Base-by-base conservation (phyloP, 345 rosid species). In the Zanthoxylum bungeanum region DNA sequence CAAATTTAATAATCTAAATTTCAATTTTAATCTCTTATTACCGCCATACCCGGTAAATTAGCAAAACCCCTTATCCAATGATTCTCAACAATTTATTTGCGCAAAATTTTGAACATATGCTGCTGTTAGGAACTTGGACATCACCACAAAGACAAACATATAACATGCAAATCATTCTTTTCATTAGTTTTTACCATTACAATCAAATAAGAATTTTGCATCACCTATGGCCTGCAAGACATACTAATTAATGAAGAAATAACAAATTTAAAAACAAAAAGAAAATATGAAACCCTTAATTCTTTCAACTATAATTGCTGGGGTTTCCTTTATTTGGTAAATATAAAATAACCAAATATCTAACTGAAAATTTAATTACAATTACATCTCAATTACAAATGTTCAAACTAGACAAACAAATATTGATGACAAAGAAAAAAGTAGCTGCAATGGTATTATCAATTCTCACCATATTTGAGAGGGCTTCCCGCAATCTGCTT, bases 381-480 rank as follows among this genome's bases (percentile, higher is more conserved):
- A 14, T n/a, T n/a, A n/a, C 6, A 14, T 14, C 19, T 44, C 2
- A 44, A 14, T 44, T 44, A 44, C 16, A 44, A 44, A 44, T 14
- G 49, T 44, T 16, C 49, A 44, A 44, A 44, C 49, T 44, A 19
- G 3, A 44, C 2, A 44, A 14, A 44, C 49, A 42, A 42, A 14
- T 12, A 42, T 44, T 44, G 19, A 42, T 44, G 2, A 42, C 16
- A 12, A 42, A 44, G 12, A 11, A 37, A 10, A 40, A 10, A 40
- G n/a, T n/a, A n/a, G n/a, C n/a, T n/a, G n/a, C n/a, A n/a, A n/a
- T n/a, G n/a, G n/a, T n/a, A n/a, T n/a, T n/a, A n/a, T 3, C 4
- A 65, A 59, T 72, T 44, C 73, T 74, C 34, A 88, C 96, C 96
- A 88, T 87, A 87, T 82, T 75, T 93, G 98, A n/a, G 97, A 82